Evolutionary conservation across 208 protist genomes (phyloP).

Genomic region (Acanthamoeba quina): DNA sequence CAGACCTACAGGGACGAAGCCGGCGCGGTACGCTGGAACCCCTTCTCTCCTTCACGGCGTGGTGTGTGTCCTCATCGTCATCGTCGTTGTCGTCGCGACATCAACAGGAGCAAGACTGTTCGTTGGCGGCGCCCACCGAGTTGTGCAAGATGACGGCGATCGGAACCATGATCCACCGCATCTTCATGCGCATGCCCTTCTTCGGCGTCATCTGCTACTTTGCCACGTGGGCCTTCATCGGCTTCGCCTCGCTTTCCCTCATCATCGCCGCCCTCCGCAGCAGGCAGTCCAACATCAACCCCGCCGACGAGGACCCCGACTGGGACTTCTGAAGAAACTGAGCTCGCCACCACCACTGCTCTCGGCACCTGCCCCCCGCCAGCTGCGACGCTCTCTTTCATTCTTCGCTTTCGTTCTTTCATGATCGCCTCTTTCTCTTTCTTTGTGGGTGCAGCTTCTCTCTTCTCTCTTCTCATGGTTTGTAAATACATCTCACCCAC

Average conservation of each 20-base stretch:
- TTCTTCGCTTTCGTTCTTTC: no score
- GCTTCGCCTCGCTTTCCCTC: conserved; percentile 33
- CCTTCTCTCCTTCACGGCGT: not conserved
- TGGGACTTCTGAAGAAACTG: conserved; percentile 44
- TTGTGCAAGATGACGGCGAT: conserved; percentile 70
- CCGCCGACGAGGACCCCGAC: conserved; percentile 21
- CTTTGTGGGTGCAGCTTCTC: no score
- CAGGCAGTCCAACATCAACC: conserved; percentile 38
- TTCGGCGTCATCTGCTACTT: conserved; percentile 71
- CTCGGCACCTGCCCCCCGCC: no score
- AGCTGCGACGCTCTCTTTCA: no score
- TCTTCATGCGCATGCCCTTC: conserved; percentile 74
- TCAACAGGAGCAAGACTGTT: conserved; percentile 51
- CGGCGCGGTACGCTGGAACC: not conserved
- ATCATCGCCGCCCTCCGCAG: conserved; percentile 58
- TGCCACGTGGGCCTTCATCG: conserved; percentile 72
- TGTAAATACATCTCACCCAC: no score
- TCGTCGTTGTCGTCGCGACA: not conserved
- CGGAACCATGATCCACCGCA: conserved; percentile 66
- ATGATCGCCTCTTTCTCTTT: no score
- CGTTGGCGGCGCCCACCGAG: conserved; percentile 30
- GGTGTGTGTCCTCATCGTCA: not conserved
- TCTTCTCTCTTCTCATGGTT: no score
- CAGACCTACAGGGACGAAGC: conserved; percentile 71
- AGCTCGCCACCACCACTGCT: not conserved